Evolutionary conservation across 257 asterid species (phyloP).

Genomic region (Fraxinus quadrangulata): DNA sequence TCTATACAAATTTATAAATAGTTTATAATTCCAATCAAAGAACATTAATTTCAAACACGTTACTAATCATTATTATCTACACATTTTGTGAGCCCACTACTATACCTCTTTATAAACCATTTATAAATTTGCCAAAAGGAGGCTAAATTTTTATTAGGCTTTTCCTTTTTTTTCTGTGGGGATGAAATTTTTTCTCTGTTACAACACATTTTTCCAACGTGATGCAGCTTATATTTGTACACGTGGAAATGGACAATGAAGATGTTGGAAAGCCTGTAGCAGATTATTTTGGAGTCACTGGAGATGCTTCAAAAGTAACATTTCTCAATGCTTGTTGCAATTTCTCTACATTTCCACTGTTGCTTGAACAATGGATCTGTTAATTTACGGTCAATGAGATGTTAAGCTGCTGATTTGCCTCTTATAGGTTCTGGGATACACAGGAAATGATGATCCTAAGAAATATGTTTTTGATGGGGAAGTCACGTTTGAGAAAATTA

Average conservation of each 20-base stretch:
- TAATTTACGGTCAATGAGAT: constrained; percentile 19
- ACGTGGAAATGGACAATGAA: constrained; percentile 71
- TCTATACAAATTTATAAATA: too few relatives aligned
- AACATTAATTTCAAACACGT: too few relatives aligned
- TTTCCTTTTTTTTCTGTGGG: not conserved
- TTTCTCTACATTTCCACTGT: constrained; percentile 22
- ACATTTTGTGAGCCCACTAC: too few relatives aligned
- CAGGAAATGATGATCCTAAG: constrained; percentile 57
- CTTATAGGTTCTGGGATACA: constrained; percentile 69
- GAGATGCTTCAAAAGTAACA: constrained; percentile 68
- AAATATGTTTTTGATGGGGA: constrained; percentile 62
- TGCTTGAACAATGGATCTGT: constrained; percentile 4
- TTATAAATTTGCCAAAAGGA: too few relatives aligned
- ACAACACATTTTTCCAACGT: constrained; percentile 26
- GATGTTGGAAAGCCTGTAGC: constrained; percentile 91
- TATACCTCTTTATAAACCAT: too few relatives aligned
- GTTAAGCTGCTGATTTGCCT: constrained; percentile 20
- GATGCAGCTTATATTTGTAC: constrained; percentile 74
- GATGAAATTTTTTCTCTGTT: constrained; percentile 1
- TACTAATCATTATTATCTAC: too few relatives aligned
- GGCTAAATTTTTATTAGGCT: not conserved
- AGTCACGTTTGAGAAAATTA: constrained; percentile 64
- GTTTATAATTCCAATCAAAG: not conserved
- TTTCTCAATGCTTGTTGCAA: constrained; percentile 21
- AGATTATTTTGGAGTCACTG: constrained; percentile 75